phyloP scores from a whole-genome alignment of 78 protist genomes.

The Dictyostelium intermedium region DNA sequence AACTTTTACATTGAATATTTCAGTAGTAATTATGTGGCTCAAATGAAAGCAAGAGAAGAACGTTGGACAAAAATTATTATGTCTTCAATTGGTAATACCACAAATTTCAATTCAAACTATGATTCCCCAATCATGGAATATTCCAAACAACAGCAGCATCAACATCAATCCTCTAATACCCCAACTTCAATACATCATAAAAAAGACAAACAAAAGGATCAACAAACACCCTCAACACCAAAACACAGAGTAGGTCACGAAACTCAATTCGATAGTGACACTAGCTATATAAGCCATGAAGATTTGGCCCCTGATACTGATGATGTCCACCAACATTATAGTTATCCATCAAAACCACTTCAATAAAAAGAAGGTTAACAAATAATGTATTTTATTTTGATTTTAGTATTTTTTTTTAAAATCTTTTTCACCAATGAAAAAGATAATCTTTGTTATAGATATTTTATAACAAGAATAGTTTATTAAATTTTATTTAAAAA shows the following conservation, averaged over 20 bases:
- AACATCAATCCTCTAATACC: background rate
- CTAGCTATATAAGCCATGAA: background rate
- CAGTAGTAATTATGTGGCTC: slow-evolving; percentile 28
- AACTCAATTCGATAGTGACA: background rate
- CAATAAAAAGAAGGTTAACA: no score
- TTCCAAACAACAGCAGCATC: background rate
- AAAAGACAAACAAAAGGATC: background rate
- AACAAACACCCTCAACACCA: background rate
- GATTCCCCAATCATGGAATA: background rate
- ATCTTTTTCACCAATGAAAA: no score
- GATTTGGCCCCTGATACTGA: background rate
- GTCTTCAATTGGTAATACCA: slow-evolving; percentile 22
- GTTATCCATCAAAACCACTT: background rate
- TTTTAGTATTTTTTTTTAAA: no score
- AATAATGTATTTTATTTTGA: no score
- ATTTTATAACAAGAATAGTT: no score
- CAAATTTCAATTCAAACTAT: background rate
- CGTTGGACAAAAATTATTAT: slow-evolving; percentile 66
- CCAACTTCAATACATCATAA: background rate
- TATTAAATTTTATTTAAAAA: no score
- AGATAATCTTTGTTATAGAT: no score
- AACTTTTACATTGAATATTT: slow-evolving; percentile 57
- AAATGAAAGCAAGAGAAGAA: slow-evolving; percentile 66
- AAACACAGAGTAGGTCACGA: background rate
- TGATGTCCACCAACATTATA: background rate